These are phyloP conservation scores for Xylaria arbuscula DNA, from an alignment of 2,329 filamentous ascomycete genomes.

Conservation along the genomic window DNA sequence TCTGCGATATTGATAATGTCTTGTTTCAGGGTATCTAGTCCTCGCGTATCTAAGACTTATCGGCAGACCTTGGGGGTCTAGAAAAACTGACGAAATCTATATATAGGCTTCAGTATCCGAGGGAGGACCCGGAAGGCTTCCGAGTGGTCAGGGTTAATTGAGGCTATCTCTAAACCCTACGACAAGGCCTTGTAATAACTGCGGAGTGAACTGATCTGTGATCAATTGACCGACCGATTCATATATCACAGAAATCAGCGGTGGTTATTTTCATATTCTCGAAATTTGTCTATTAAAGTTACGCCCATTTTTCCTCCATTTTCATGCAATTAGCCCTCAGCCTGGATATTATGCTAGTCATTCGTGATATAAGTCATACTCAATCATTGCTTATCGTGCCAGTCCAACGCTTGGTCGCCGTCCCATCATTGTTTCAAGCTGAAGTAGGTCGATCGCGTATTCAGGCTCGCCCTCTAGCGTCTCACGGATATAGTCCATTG, in stretches of 20 bases:
- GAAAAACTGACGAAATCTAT: no score
- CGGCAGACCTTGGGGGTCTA: no score
- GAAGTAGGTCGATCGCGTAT: slow-evolving; percentile 48
- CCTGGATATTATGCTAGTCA: slow-evolving; percentile 23
- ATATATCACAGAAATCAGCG: not conserved
- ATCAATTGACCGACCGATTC: not conserved
- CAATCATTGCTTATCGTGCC: slow-evolving; percentile 38
- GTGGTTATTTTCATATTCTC: not conserved
- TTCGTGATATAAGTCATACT: slow-evolving; percentile 27
- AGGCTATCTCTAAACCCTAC: no score
- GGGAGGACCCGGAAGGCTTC: no score
- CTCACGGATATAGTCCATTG: slow-evolving; percentile 48
- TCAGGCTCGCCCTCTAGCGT: slow-evolving; percentile 50
- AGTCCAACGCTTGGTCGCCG: slow-evolving; percentile 46
- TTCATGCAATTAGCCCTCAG: slow-evolving; percentile 20
- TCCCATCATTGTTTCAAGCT: slow-evolving; percentile 48
- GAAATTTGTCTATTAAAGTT: slow-evolving; percentile 24
- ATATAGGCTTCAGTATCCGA: no score
- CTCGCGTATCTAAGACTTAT: no score
- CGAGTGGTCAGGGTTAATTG: no score
- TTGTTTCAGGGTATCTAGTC: no score
- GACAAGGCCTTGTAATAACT: no score
- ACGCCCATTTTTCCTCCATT: slow-evolving; percentile 20
- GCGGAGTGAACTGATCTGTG: no score
- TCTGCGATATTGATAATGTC: no score